Conservation (phyloP, 805 yeast species). For the Candida manassasensis region DNA sequence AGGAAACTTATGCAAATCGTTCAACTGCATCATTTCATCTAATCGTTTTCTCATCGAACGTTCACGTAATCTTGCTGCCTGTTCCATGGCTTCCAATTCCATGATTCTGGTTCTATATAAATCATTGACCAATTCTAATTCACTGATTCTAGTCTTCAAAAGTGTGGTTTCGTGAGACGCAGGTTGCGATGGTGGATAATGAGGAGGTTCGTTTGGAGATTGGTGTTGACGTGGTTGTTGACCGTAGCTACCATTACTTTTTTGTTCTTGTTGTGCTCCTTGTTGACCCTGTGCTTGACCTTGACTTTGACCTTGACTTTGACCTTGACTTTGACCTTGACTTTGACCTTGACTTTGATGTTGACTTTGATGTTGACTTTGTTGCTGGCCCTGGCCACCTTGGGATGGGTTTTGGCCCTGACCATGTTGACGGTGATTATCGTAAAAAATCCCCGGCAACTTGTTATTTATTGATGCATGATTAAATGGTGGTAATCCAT, state of each 20-base stretch:
- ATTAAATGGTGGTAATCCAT: conserved; percentile 5
- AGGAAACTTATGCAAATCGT: conserved; percentile 4
- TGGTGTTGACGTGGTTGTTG: conserved; percentile 8
- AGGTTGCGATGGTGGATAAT: conserved; percentile 5
- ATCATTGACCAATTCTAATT: conserved; percentile 87
- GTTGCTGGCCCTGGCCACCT: conserved; percentile 1
- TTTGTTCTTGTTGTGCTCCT: conserved; percentile 7
- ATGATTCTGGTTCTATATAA: conserved; percentile 75
- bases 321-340: conserved; percentile 6
- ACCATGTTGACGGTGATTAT: conserved; percentile 4
- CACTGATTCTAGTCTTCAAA: conserved; percentile 74
- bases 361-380: conserved; percentile 8
- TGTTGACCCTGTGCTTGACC: conserved; percentile 2
- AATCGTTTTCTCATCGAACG: conserved; percentile 43
- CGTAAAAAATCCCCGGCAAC: neutral
- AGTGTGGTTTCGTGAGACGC: conserved; percentile 31
- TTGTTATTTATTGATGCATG: conserved; percentile 1
- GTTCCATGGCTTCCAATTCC: conserved; percentile 73
- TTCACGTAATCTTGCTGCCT: conserved; percentile 50
- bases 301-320: conserved; percentile 7
- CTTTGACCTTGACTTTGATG: conserved; percentile 7
- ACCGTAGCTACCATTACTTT: too few relatives aligned
- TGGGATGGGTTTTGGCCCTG: conserved; percentile 9
- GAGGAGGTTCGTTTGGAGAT: conserved; percentile 7
- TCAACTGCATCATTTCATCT: conserved; percentile 31